phyloP scores from a whole-genome alignment of 768 basidiomycete genomes.

The Leccinum boreale region DNA sequence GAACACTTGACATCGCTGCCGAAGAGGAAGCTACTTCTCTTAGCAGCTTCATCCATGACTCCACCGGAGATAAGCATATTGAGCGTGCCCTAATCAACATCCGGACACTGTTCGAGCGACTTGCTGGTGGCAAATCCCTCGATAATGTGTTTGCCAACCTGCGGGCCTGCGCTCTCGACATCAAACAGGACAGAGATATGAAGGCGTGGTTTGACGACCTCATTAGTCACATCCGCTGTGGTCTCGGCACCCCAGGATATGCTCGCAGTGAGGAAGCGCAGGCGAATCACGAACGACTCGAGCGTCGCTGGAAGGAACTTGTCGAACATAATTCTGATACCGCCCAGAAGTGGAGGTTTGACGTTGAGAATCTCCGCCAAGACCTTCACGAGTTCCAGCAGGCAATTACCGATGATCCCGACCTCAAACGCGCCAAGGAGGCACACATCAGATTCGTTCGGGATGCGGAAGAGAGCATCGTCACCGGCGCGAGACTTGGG shows the following conservation, averaged over 20 bases:
- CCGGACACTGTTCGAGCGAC: constrained; percentile 46
- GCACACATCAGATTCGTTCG: constrained; percentile 48
- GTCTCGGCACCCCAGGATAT: constrained; percentile 51
- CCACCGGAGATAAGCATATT: constrained; percentile 61
- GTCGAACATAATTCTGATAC: constrained; percentile 42
- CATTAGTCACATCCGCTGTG: constrained; percentile 42
- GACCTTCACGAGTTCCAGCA: constrained; percentile 45
- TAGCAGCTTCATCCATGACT: constrained; percentile 56
- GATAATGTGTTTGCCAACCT: constrained; percentile 44
- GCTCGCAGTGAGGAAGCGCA: constrained; percentile 46
- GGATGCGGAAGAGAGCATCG: constrained; percentile 45
- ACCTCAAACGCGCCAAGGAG: constrained; percentile 43
- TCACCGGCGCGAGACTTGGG: constrained; percentile 37
- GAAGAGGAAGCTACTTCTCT: constrained; percentile 45
- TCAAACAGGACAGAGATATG: constrained; percentile 52
- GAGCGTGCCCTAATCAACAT: constrained; percentile 45
- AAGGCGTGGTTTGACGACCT: constrained; percentile 55
- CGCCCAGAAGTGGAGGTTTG: constrained; percentile 49
- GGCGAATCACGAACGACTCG: constrained; percentile 42
- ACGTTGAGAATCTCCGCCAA: constrained; percentile 43
- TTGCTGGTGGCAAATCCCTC: constrained; percentile 47
- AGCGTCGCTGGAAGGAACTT: constrained; percentile 47
- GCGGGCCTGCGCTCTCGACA: constrained; percentile 42
- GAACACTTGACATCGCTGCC: constrained; percentile 47
- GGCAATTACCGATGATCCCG: constrained; percentile 47